These are phyloP conservation scores for Aspergillus fischeri DNA, from an alignment of 2,329 filamentous ascomycete species.

Conservation along the genomic window DNA sequence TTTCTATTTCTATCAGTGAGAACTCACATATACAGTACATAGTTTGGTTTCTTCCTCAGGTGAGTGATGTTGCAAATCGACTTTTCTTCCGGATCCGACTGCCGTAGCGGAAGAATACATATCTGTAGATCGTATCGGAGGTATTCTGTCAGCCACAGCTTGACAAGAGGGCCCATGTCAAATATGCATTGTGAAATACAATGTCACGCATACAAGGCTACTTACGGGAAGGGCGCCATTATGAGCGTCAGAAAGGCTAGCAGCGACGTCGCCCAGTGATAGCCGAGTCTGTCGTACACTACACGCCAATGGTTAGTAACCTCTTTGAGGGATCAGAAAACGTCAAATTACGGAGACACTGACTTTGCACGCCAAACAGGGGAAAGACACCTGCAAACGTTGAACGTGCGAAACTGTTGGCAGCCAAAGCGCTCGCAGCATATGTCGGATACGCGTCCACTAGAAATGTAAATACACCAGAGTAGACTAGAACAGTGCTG, in stretches of 20 bases:
- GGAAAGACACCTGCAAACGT: conserved; percentile 76
- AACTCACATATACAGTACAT: no score
- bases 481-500: conserved; percentile 73
- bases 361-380: conserved; percentile 62
- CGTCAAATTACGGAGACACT: conserved; percentile 14
- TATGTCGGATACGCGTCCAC: conserved; percentile 56
- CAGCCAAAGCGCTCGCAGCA: conserved; percentile 64
- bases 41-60: background rate
- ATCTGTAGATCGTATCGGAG: conserved; percentile 23
- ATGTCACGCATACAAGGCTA: conserved; percentile 4
- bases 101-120: conserved; percentile 43
- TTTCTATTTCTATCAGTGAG: no score
- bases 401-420: conserved; percentile 75
- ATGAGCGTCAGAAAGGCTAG: conserved; percentile 41
- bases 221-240: conserved; percentile 46
- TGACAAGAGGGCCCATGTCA: no score
- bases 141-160: background rate
- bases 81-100: conserved; percentile 39
- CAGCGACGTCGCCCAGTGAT: conserved; percentile 44
- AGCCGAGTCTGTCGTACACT: conserved; percentile 47
- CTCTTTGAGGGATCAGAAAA: background rate
- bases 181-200: no score
- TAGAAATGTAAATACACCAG: conserved; percentile 82
- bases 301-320: conserved; percentile 17
- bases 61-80: conserved; percentile 33